A percentile compares a stretch with the other conserved stretches of the same genome.
These are phyloP conservation scores for Acer negundo DNA, from an alignment of 345 rosid genomes.

Conservation along the genomic window DNA sequence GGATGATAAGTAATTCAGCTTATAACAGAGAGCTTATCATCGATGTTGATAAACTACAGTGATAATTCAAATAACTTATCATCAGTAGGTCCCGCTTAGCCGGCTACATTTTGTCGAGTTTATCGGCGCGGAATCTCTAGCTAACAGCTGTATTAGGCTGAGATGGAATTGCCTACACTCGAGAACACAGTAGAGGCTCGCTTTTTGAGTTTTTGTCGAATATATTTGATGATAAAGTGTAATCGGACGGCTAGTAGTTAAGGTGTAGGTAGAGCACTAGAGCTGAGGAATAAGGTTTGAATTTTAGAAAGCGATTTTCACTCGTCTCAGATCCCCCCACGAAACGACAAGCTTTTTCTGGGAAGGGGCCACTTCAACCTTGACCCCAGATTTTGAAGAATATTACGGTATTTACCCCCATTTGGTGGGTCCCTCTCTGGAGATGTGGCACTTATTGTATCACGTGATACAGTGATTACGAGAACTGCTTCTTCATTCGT, in stretches of 20 bases:
- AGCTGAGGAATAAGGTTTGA: background rate
- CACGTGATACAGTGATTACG: conserved; percentile 44
- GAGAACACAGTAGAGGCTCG: background rate
- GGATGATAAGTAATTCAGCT: rapidly evolving
- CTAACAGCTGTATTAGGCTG: conserved; percentile 49
- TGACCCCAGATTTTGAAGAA: conserved; percentile 31
- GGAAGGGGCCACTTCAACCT: background rate
- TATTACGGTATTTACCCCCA: conserved; percentile 50
- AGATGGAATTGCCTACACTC: conserved; percentile 15
- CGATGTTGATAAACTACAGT: rapidly evolving
- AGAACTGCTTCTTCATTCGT: background rate
- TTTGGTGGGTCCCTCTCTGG: conserved; percentile 16
- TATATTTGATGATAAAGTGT: no score
- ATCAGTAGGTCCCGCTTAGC: conserved; percentile 58
- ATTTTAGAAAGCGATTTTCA: conserved; percentile 25
- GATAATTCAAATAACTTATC: rapidly evolving
- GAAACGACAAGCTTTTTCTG: conserved; percentile 46
- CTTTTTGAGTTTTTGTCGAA: no score
- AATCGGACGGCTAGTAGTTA: conserved; percentile 35
- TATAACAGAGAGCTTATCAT: conserved; percentile 3
- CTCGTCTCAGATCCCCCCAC: conserved; percentile 35
- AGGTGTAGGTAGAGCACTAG: conserved; percentile 14
- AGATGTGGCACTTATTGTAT: conserved; percentile 37
- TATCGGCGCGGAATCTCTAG: conserved; percentile 78
- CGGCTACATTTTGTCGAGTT: conserved; percentile 66